phyloP scores from a whole-genome alignment of 495 filamentous ascomycete species.

The Stereocaulon alpinum region DNA sequence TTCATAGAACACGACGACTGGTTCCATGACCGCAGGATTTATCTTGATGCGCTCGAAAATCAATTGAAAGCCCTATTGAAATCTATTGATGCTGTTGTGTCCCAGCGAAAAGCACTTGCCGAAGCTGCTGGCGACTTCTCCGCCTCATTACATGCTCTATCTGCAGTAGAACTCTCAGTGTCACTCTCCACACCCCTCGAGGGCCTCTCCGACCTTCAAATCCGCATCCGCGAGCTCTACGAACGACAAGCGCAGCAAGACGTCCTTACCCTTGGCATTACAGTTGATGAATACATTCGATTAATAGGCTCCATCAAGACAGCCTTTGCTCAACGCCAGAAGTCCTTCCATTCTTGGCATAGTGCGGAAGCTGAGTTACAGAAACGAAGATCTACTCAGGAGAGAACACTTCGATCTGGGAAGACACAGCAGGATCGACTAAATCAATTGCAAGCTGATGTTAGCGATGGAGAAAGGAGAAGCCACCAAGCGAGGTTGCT shows the following conservation, averaged over 20 bases:
- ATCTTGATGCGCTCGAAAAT: conserved; percentile 87
- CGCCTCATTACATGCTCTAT: conserved; percentile 76
- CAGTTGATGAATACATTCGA: conserved; percentile 95
- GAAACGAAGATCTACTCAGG: conserved; percentile 76
- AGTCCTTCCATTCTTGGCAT: conserved; percentile 90
- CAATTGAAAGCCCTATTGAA: conserved; percentile 92
- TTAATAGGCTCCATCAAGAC: conserved; percentile 88
- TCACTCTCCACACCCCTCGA: conserved; percentile 83
- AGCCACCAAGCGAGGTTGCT: conserved; percentile 82
- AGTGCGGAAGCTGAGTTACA: conserved; percentile 74
- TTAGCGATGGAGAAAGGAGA: conserved; percentile 82
- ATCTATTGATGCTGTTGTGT: conserved; percentile 83
- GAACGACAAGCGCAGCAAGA: conserved; percentile 96
- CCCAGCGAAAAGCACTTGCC: conserved; percentile 80
- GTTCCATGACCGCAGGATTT: conserved; percentile 94
- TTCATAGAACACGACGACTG: conserved; percentile 98
- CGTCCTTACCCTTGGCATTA: conserved; percentile 89
- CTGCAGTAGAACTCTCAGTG: conserved; percentile 77
- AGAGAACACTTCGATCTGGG: conserved; percentile 86
- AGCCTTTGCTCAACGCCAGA: conserved; percentile 84
- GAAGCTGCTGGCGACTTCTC: conserved; percentile 92
- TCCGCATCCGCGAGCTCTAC: conserved; percentile 89
- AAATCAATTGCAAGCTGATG: conserved; percentile 83
- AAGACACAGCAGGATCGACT: conserved; percentile 91
- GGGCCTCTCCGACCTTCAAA: conserved; percentile 80